Base-by-base conservation (phyloP, 495 filamentous ascomycete species). In the Penicillium lagena region DNA sequence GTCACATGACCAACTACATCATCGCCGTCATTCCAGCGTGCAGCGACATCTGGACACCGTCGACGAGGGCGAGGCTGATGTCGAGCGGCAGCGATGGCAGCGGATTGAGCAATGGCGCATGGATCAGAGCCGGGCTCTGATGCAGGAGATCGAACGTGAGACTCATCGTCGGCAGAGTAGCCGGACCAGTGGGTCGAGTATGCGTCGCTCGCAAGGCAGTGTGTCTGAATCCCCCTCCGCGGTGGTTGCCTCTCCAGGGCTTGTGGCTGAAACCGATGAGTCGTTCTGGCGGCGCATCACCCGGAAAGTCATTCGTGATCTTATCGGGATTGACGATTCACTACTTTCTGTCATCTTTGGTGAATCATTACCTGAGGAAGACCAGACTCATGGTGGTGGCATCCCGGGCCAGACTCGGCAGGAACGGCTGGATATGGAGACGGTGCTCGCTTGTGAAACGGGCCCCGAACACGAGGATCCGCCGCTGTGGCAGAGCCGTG, bases 71-170 rank as follows among this genome's bases (percentile, higher is more conserved):
- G 75, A 77, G 28, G 68, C 67, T 15, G 71, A 76, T 47, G 55
- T 74, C 15, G 68, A 75, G 29, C 63, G 73, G 10, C 87, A 95
- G 37, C 80, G 85, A 39, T 85, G 81, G 56, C 76, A 80, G 51
- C 74, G 90, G 50, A 95, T 98, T 66, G 88, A 96, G 63, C 72
- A 79, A 35, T 98, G 93, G 93, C 76, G 90, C 49, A 67, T 93
- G 56, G 93, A 97, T 56, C 94, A 97, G 61, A 95, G 89, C 54
- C 75, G 75, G 48, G 78, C 84, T 12, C 66, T 98, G 35, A 61
- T 97, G 29, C 86, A 96, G 38, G 87, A 96, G 60, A 90, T 98
- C 37, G 85, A 90, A 63, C 82, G 75, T 42, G 87, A 93, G 65
- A 95, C 88, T 9, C 78, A 85, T 49, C 77, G 82, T 45, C 72